Evolutionary conservation across 345 rosid species (phyloP).

Genomic region (Pistacia vera): DNA sequence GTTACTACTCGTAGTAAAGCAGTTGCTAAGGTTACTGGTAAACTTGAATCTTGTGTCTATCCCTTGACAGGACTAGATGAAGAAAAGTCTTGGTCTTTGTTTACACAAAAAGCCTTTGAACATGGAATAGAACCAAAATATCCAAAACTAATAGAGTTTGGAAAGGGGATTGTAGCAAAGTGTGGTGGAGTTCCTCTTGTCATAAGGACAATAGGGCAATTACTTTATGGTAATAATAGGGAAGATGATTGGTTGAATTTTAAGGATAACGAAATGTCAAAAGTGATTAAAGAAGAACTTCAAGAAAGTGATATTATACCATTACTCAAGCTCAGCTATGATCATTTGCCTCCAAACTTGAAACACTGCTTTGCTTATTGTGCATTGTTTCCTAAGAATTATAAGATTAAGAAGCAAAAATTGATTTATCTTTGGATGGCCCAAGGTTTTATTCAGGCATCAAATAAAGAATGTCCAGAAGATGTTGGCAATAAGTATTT

Average conservation of each 20-base stretch:
- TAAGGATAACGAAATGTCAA: too few species aligned
- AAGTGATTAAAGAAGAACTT: too few species aligned
- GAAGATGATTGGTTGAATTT: too few species aligned
- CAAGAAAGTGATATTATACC: too few species aligned
- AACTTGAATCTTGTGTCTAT: not conserved
- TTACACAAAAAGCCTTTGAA: not conserved
- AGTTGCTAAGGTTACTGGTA: not conserved
- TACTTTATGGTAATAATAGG: too few species aligned
- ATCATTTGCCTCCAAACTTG: constrained; percentile 12
- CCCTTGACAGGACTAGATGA: not conserved
- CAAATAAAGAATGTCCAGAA: too few species aligned
- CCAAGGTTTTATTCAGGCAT: constrained; percentile 11
- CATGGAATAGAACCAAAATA: not conserved
- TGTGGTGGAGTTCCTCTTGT: constrained; percentile 27
- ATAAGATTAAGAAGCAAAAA: constrained; percentile 6
- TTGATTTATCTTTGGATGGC: not conserved
- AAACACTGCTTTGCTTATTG: constrained; percentile 45
- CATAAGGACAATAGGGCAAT: constrained; percentile 18
- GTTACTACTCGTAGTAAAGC: not conserved
- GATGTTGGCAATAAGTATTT: not conserved
- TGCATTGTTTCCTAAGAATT: constrained; percentile 31
- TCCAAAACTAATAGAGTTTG: not conserved
- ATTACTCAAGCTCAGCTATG: too few species aligned
- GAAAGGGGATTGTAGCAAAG: constrained; percentile 20
- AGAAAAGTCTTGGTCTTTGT: not conserved